Conservation (phyloP, 192 early-diverging fungal species). For the Coemansia sp. region DNA sequence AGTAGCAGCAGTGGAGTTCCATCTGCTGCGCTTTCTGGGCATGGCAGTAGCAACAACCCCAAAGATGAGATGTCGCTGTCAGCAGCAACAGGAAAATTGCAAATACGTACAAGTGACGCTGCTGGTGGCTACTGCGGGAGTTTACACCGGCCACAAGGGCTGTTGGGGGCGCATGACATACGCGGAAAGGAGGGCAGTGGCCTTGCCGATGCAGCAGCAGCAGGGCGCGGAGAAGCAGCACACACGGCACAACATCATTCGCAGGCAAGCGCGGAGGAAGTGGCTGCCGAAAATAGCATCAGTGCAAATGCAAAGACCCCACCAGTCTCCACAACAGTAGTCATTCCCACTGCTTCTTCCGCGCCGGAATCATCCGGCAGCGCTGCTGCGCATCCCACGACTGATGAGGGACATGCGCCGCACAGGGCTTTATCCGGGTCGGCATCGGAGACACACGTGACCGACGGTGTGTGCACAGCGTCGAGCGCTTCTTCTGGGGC, state of each 20-base stretch:
- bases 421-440: slow-evolving; percentile 8
- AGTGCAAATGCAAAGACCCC: not conserved
- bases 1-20: no score
- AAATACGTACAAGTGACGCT: not conserved
- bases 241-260: not conserved
- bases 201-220: not conserved
- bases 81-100: not conserved
- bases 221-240: slow-evolving; percentile 2
- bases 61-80: not conserved
- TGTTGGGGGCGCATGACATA: not conserved
- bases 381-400: slow-evolving; percentile 7
- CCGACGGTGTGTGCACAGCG: not conserved
- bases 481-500: not conserved
- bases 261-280: not conserved
- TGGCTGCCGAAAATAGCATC: not conserved
- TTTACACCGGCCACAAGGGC: not conserved
- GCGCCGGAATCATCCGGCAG: not conserved
- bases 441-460: slow-evolving; percentile 1
- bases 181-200: not conserved
- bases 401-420: slow-evolving; percentile 10
- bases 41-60: not conserved
- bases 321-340: not conserved
- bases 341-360: not conserved
- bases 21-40: not conserved
- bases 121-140: not conserved